phyloP scores from a whole-genome alignment of 257 asterid genomes.

The Fraxinus pennsylvanica region DNA sequence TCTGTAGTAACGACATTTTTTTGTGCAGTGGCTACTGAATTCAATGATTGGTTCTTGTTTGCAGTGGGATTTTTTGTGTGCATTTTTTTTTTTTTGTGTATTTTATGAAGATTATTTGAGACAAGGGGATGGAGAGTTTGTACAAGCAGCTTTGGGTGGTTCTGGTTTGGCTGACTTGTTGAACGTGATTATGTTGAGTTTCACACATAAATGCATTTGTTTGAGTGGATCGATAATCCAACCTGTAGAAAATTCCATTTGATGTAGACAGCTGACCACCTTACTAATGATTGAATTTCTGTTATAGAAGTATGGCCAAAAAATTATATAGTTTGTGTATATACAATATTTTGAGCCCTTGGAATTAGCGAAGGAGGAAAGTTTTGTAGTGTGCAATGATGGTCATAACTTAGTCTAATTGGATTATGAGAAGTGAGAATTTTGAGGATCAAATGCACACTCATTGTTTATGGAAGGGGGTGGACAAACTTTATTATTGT shows the following conservation, averaged over 20 bases:
- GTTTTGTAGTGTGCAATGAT: conserved; percentile 2
- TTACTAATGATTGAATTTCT: background rate
- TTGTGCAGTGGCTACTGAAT: conserved; percentile 7
- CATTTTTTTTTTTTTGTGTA: background rate
- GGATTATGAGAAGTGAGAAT: background rate
- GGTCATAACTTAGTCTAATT: conserved; percentile 5
- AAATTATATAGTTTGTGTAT: background rate
- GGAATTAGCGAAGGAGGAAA: background rate
- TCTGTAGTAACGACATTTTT: conserved; percentile 11
- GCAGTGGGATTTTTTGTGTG: background rate
- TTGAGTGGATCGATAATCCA: background rate
- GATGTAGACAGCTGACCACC: background rate
- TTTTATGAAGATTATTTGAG: conserved; percentile 4
- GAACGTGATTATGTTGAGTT: conserved; percentile 5
- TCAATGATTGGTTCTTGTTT: conserved; percentile 20
- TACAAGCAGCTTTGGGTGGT: conserved; percentile 2
- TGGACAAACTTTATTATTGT: background rate
- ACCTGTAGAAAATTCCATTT: background rate
- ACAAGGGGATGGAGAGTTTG: conserved; percentile 1
- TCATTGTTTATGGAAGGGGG: background rate
- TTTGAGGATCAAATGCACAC: background rate
- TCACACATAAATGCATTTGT: background rate
- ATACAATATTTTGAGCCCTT: background rate
- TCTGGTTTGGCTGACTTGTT: conserved; percentile 8
- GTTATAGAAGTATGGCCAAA: background rate